Percentiles rank a stretch among this genome's conserved stretches.
Conservation (phyloP, 1,139 yeast genomes). For the Scheffersomyces quercinus region DNA sequence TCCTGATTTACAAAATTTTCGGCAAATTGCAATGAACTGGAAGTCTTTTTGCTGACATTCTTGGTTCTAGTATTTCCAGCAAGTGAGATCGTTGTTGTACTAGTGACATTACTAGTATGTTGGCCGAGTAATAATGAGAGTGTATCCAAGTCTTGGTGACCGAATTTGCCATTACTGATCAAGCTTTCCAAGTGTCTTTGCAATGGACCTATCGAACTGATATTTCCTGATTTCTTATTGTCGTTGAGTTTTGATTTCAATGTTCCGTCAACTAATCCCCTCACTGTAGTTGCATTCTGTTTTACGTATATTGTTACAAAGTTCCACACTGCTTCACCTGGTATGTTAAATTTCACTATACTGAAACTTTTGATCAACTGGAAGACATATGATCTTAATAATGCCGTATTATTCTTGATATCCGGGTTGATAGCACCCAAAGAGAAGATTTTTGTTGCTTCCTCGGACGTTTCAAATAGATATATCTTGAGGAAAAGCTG, state of each 20-base stretch:
- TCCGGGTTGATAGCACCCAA: conserved; percentile 72
- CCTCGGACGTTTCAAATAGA: conserved; percentile 60
- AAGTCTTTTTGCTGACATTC: conserved; percentile 17
- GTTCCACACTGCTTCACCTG: conserved; percentile 65
- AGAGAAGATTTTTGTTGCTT: conserved; percentile 59
- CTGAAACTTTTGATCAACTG: conserved; percentile 54
- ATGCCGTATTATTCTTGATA: conserved; percentile 52
- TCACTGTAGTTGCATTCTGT: conserved; percentile 46
- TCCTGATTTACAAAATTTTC: conserved; percentile 51
- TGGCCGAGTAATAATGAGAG: conserved; percentile 49
- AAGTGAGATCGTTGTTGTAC: conserved; percentile 10
- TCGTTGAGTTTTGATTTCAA: conserved; percentile 49
- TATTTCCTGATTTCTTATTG: conserved; percentile 50
- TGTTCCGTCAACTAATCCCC: conserved; percentile 57
- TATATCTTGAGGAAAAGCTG: conserved; percentile 56
- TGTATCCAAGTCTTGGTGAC: conserved; percentile 41
- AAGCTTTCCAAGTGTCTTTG: conserved; percentile 46
- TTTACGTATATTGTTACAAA: conserved; percentile 54
- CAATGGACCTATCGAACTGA: conserved; percentile 44
- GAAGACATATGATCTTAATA: conserved; percentile 52
- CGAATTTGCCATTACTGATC: conserved; percentile 47
- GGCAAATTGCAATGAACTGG: conserved; percentile 41
- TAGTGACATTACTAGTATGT: conserved; percentile 12
- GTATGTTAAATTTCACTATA: conserved; percentile 52
- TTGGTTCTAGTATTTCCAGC: conserved; percentile 9